A percentile compares a stretch with the other conserved stretches of the same genome.
Evolutionary conservation across 208 protist genomes (phyloP).

Genomic region (Wallacemonas rigidus): DNA sequence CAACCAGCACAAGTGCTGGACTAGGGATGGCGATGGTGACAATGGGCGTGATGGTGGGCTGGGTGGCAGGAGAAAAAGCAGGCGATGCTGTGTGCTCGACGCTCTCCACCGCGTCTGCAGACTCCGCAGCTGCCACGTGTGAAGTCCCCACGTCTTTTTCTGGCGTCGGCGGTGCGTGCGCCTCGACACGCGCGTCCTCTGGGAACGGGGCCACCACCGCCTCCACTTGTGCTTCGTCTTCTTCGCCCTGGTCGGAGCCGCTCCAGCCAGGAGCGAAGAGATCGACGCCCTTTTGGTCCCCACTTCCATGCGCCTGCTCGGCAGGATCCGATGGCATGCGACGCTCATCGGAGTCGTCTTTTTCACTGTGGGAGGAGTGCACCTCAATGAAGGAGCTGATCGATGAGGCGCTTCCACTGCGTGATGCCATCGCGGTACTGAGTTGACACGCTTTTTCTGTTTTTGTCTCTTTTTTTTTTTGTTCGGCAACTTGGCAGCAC

Average conservation of each 20-base stretch:
- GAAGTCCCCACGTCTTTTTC: neutral
- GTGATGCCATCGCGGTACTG: no score
- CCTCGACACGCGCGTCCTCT: neutral
- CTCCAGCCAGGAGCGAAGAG: slow-evolving; percentile 12
- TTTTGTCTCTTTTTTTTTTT: no score
- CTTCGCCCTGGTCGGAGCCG: neutral
- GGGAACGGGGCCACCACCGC: neutral
- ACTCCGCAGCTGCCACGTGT: neutral
- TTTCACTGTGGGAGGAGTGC: no score
- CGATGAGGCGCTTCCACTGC: no score
- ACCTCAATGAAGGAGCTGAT: no score
- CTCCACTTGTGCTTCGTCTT: neutral
- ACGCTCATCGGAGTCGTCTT: no score
- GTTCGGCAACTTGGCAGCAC: no score
- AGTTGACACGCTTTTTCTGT: no score
- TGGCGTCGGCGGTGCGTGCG: neutral
- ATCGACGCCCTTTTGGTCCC: neutral
- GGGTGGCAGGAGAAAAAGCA: no score
- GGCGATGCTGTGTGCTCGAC: no score
- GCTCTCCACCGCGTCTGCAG: no score
- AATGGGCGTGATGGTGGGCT: neutral
- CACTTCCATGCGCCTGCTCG: neutral
- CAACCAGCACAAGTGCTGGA: neutral
- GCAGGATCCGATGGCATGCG: neutral
- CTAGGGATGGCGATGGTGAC: neutral